Evolutionary conservation across 2,329 filamentous ascomycete species (phyloP).

Genomic region (Xylaria sp.): DNA sequence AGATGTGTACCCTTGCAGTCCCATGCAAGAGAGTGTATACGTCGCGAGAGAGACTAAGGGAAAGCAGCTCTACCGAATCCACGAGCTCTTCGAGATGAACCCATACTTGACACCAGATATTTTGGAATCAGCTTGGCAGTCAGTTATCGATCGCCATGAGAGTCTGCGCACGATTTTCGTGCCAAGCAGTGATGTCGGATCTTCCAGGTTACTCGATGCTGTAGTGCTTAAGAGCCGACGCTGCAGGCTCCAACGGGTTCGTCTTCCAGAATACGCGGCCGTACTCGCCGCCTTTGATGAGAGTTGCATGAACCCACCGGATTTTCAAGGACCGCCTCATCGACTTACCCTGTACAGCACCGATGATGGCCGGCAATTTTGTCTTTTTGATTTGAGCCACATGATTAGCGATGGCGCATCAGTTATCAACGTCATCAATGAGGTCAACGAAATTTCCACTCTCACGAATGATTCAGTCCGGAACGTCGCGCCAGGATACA

Average conservation of each 20-base stretch:
- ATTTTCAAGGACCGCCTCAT: conserved; percentile 6
- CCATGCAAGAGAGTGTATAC: conserved; percentile 26
- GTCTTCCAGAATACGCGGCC: conserved; percentile 3
- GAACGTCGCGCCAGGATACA: conserved; percentile 3
- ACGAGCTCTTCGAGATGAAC: conserved; percentile 19
- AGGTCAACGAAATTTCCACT: conserved; percentile 4
- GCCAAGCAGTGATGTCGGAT: conserved; percentile 12
- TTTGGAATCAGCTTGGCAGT: conserved; percentile 24
- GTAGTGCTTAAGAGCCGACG: conserved; percentile 16
- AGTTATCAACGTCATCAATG: conserved; percentile 2
- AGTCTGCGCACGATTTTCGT: conserved; percentile 24
- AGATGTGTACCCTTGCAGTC: conserved; percentile 22
- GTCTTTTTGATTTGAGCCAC: conserved; percentile 9
- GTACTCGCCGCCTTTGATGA: conserved; percentile 5
- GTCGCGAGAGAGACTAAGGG: conserved; percentile 21
- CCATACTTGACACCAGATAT: conserved; percentile 7
- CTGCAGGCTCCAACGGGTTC: not conserved
- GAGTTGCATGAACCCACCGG: conserved; percentile 6
- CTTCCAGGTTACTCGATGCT: conserved; percentile 25
- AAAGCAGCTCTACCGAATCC: conserved; percentile 25
- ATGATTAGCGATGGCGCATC: conserved; percentile 23
- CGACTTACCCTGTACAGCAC: conserved; percentile 8
- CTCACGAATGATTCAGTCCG: not conserved
- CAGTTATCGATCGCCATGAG: conserved; percentile 21
- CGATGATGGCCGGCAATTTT: conserved; percentile 12